Percentiles rank a stretch among this genome's conserved stretches.
These are phyloP conservation scores for Salvia hispanica DNA, from an alignment of 257 asterid species.

Conservation along the genomic window DNA sequence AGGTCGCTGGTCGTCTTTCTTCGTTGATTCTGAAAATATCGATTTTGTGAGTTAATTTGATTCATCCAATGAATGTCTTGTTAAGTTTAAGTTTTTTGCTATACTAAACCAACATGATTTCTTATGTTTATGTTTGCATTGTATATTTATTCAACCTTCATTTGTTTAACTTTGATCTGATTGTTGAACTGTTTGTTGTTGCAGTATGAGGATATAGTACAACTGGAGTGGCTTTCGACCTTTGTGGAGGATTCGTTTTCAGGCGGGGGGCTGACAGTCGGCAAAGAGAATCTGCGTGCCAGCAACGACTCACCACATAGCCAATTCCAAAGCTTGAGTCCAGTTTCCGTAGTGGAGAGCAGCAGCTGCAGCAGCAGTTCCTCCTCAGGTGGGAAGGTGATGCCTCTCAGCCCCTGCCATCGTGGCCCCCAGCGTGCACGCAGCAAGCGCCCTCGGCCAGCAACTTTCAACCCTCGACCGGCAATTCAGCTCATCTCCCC, in stretches of 20 bases:
- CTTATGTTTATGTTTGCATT: no score
- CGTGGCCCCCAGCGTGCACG: constrained; percentile 85
- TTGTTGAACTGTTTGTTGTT: not conserved
- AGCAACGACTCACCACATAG: no score
- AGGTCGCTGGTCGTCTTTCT: no score
- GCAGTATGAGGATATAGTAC: constrained; percentile 81
- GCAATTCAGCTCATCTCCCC: constrained; percentile 55
- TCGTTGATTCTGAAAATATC: no score
- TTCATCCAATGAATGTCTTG: no score
- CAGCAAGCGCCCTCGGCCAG: constrained; percentile 83
- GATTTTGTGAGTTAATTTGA: no score
- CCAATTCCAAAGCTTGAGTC: no score
- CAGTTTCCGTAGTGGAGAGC: constrained; percentile 31
- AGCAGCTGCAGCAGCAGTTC: constrained; percentile 72
- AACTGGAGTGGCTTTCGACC: constrained; percentile 70
- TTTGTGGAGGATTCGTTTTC: constrained; percentile 85
- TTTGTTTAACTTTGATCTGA: no score
- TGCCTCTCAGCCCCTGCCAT: constrained; percentile 52
- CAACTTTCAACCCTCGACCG: constrained; percentile 60
- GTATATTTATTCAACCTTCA: no score
- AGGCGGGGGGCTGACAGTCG: not conserved
- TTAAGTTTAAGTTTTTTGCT: no score
- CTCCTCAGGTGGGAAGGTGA: not conserved
- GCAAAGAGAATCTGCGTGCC: no score
- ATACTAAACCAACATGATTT: no score